phyloP scores from a whole-genome alignment of 2,329 filamentous ascomycete genomes.

The Chaetomium strumarium region DNA sequence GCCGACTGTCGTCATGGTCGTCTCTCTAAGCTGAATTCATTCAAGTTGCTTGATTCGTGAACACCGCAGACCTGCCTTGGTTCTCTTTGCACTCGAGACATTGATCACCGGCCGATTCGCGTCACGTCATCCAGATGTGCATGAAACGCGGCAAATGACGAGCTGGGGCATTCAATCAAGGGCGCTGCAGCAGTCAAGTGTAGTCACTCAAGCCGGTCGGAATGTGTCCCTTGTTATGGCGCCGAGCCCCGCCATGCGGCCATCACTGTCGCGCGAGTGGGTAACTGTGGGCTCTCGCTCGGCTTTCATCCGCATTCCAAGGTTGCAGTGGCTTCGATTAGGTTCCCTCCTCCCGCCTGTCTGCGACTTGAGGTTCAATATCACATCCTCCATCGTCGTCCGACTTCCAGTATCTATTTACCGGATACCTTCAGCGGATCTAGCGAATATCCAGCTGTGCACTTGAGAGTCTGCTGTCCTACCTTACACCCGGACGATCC shows the following conservation, averaged over 20 bases:
- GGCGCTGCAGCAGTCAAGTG: not conserved
- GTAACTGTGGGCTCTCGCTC: slow-evolving; percentile 9
- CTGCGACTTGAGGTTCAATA: slow-evolving; percentile 1
- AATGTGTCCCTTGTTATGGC: too few species aligned
- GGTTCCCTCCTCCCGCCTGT: slow-evolving; percentile 15
- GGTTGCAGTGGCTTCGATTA: slow-evolving; percentile 13
- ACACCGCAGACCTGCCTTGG: not conserved
- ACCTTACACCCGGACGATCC: not conserved
- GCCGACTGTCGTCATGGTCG: not conserved
- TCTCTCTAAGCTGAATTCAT: too few species aligned
- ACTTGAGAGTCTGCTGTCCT: not conserved
- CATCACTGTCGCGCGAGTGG: not conserved
- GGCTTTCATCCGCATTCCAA: slow-evolving; percentile 2
- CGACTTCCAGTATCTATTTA: slow-evolving; percentile 4
- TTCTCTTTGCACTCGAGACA: not conserved
- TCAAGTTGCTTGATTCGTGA: not conserved
- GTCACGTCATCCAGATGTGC: slow-evolving; percentile 15
- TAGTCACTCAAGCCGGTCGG: too few species aligned
- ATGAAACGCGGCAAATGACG: slow-evolving; percentile 13
- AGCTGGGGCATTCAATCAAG: slow-evolving; percentile 16
- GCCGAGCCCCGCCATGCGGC: not conserved
- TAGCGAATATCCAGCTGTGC: not conserved
- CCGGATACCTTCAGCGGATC: not conserved
- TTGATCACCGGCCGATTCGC: slow-evolving; percentile 3
- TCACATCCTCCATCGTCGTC: not conserved